Evolutionary conservation across 306 rosid genomes (phyloP), one percentile per base, ranked within the genome.

Genomic region (Vachellia collinsii): DNA sequence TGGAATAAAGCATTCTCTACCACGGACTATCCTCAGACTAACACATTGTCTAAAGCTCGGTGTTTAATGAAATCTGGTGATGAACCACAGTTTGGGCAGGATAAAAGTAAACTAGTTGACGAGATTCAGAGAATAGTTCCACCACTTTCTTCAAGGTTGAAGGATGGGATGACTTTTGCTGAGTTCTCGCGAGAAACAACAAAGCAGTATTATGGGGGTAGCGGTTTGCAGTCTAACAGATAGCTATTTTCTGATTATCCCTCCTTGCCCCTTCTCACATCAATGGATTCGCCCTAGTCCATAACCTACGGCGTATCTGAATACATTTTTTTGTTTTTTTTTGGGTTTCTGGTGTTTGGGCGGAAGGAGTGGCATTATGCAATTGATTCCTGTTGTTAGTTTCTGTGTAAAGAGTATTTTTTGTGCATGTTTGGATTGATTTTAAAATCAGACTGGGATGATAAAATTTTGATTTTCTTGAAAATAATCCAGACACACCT

Each of bases 101-200:
- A 83, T 42, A 62, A 59, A n/a, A 10, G 78, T 46, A 72, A 74
- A 51, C 37, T 79, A 6, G 76, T 83, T 77, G 80, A 82, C 25
- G 94, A 89, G 58, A 87, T 94, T 77, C 85, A 77, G 84, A 91
- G 85, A 83, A 86, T 90, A 70, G 85, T 94, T 69, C 97, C 97
- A 6, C 95, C 91, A 13, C 89, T 94, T 20, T 81, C 86, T 0
- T 88, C 92, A 4, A 85, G 97, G 80, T 84, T 94, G 81, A 91
- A 91, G 87, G 89, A 89, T 78, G 95, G 98, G 72, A 94, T 90
- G 94, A 94, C 94, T 69, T 94, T 94, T 85, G 92, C 97, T 0
- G 95, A 94, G 53, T 92, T 94, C 88, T 91, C 98, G 0, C 86
- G 90, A 0, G 97, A 92, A 85, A 94, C 98, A 25, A 94, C 97